Evolutionary conservation across 768 basidiomycete genomes (phyloP).

Genomic region (Auricularia cornea): DNA sequence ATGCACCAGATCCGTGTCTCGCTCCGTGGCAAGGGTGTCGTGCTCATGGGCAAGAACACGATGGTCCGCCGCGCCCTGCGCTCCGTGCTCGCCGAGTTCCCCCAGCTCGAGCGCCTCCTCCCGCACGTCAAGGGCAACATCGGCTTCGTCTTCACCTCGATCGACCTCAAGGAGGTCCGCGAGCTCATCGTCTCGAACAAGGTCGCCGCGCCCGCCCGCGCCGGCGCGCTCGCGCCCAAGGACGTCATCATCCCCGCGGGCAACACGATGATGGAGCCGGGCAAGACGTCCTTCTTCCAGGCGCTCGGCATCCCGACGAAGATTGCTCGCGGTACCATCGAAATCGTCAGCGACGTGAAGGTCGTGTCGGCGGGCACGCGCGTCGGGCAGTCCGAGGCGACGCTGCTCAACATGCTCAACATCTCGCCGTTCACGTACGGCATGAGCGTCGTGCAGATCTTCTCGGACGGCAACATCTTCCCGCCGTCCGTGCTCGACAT

Average conservation of each 20-base stretch:
- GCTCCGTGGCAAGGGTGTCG: slow-evolving; percentile 92
- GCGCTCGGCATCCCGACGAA: slow-evolving; percentile 99
- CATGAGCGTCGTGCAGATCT: slow-evolving; percentile 97
- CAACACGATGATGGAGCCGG: slow-evolving; percentile 99
- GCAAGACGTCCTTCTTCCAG: slow-evolving; percentile 99
- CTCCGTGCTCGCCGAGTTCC: slow-evolving; percentile 78
- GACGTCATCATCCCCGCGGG: slow-evolving; percentile 89
- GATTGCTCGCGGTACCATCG: slow-evolving; percentile 99
- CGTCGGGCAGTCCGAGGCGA: slow-evolving; percentile 96
- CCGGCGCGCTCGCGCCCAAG: slow-evolving; percentile 89
- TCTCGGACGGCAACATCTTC: slow-evolving; percentile 89
- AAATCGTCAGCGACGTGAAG: slow-evolving; percentile 96
- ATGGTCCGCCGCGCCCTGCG: slow-evolving; percentile 99
- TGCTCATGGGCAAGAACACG: slow-evolving; percentile 99
- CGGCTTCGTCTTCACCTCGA: slow-evolving; percentile 94
- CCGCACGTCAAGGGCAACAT: slow-evolving; percentile 96
- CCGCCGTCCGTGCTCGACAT: slow-evolving; percentile 85
- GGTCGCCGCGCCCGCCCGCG: slow-evolving; percentile 97
- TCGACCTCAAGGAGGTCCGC: slow-evolving; percentile 91
- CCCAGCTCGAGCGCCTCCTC: slow-evolving; percentile 93
- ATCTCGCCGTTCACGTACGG: slow-evolving; percentile 99
- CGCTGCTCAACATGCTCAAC: slow-evolving; percentile 98
- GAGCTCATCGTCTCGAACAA: slow-evolving; percentile 93
- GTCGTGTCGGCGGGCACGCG: slow-evolving; percentile 88
- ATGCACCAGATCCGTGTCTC: slow-evolving; percentile 96